Base-by-base conservation (phyloP, 169 alveolate species). In the Cryptosporidium tyzzeri region DNA sequence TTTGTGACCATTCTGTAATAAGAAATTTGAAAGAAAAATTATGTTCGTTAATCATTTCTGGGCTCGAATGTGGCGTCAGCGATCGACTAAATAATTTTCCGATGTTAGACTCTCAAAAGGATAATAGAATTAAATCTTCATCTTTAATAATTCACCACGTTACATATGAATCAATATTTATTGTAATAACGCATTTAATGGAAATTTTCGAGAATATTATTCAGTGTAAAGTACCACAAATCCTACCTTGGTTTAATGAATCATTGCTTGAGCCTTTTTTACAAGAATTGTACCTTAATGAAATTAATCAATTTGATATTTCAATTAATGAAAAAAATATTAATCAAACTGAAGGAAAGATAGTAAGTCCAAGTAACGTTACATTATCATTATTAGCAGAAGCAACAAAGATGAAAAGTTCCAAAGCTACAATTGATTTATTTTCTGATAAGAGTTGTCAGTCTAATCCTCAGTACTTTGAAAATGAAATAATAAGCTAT, bases 211-310 rank as follows among this genome's bases (percentile, higher is more conserved):
- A 80, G 39, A 10, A 80, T 41, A n/a, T 80, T 3, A 10, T 80
- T n/a, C 89, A 80, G 33, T 62, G 37, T 6, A 80, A 65, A n/a
- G 26, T 80, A 59, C 80, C 89, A 31, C 39, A 80, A 62, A 41
- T 53, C 9, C 65, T 80, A 44, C 59, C 89, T n/a, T 80, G 89
- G 89, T 80, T 80, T 18, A 80, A 65, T 62, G 89, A 80, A 65
- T 80, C 89, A 0, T 9, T 80, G 37, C 58, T 80, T 9, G 89
- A 80, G 35, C 89, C 89, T 21, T 80, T 62, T 50, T 59, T 80
- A 41, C 62, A 61, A 18, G 51, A 80, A 4, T 45, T 80, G 16
- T 80, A 80, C 33, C 8, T 45, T 18, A n/a, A 31, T 35, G 84
- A 70, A 37, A 29, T 8, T 26, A 48, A 39, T 23, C 41, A 9